Percentiles rank a stretch among this genome's conserved stretches.
phyloP scores from a whole-genome alignment of 2,329 filamentous ascomycete genomes.

The Aspergillus pseudoglaucus region DNA sequence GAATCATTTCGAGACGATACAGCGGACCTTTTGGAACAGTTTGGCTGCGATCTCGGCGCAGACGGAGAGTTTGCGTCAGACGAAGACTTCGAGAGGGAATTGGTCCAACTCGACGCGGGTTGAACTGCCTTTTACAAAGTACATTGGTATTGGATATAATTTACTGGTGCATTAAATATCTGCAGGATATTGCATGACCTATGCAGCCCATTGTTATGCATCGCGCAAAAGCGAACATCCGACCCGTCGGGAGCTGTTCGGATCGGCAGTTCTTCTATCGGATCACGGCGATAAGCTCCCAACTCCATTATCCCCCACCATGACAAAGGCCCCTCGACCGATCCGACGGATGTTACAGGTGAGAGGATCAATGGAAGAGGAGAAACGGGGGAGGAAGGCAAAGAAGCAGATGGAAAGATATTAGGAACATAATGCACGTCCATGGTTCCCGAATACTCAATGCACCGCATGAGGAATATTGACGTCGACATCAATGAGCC shows the following conservation, averaged over 20 bases:
- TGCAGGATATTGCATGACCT: background rate
- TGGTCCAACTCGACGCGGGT: conserved; percentile 11
- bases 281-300: background rate
- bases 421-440: background rate
- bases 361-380: background rate
- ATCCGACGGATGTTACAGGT: conserved; percentile 17
- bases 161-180: background rate
- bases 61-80: conserved; percentile 2
- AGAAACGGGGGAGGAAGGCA: background rate
- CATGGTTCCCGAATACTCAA: conserved; percentile 1
- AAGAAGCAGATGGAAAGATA: background rate
- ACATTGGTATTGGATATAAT: background rate
- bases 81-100: conserved; percentile 14
- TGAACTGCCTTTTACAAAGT: conserved; percentile 3
- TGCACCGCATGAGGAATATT: background rate
- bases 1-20: conserved; percentile 32
- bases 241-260: background rate
- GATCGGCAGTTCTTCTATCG: background rate
- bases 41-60: conserved; percentile 13
- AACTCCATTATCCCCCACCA: background rate
- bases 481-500: conserved; percentile 6
- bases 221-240: background rate
- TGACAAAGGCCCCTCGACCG: conserved; percentile 8
- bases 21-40: conserved; percentile 22
- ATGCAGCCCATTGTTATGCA: background rate